Base-by-base conservation (phyloP, 768 basidiomycete species). In the Leucosporidium creatinivorum region DNA sequence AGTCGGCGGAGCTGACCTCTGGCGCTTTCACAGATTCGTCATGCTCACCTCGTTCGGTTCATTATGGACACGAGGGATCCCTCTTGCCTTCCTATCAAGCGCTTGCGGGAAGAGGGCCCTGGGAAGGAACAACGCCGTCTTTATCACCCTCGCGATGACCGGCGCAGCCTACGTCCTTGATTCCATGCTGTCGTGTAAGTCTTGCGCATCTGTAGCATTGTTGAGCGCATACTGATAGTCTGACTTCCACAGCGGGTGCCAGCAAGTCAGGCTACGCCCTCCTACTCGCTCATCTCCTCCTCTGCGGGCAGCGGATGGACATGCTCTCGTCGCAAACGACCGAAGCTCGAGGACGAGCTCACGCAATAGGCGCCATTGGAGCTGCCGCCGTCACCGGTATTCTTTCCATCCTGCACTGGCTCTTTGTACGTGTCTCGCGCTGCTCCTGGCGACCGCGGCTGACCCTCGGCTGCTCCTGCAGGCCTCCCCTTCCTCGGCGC, bases 1-100 rank as follows among this genome's bases (percentile, higher is more conserved):
- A 44, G 10, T 25, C 13, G 30, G 25, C 25, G 28, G 21, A 56
- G 55, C 55, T 56, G 30, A 56, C 57, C 52, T 54, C 33, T 25
- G 2, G 8, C 5, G 4, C 4, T 39, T 21, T 12, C 61, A 23
- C 70, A 75, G 73, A 3, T 66, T 73, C 54, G 28, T 72, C 50
- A 63, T 73, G 61, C 63, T 75, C 31, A 64, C 74, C 23, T 60
- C 73, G 21, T 72, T 68, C 28, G 56, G 68, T 0, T 39, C 73
- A 17, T 36, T 75, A 0, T 75, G 74, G 74, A 50, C 68, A 12
- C 68, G 72, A 12, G 71, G 68, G 1, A 28, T 67, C 10, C 71
- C 61, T 1, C 15, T 61, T 12, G 21, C 69, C 0, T 67, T 70
- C 18, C 25, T 66, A 50, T 58, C 67, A 13, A 63, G 54, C 9